Conservation (phyloP, 1,284 basidiomycete genomes). For the Hemileia vastatrix region DNA sequence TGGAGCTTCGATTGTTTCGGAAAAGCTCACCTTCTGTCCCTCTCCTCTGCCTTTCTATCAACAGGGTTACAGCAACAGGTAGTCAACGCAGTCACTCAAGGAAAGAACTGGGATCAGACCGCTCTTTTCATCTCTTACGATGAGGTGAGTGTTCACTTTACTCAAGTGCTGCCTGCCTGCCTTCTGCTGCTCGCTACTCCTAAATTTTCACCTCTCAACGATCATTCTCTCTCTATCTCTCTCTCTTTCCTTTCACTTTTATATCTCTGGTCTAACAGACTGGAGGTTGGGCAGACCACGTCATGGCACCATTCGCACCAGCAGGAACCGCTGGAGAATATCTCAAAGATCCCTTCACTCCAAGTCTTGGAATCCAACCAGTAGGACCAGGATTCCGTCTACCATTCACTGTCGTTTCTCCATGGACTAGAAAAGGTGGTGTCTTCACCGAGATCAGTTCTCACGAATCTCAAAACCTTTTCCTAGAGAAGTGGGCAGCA, state of each 20-base stretch:
- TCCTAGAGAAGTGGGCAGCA: conserved; percentile 36
- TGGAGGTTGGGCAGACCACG: conserved; percentile 37
- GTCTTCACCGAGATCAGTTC: conserved; percentile 34
- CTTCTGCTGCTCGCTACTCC: no score
- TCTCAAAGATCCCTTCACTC: conserved; percentile 32
- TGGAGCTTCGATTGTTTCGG: no score
- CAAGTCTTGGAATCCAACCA: conserved; percentile 23
- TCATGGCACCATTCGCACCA: conserved; percentile 24
- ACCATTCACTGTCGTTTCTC: conserved; percentile 35
- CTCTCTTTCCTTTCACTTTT: neutral
- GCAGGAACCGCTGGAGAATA: conserved; percentile 31
- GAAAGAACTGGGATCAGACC: conserved; percentile 29
- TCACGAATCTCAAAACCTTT: conserved; percentile 36
- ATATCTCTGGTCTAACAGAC: conserved; percentile 22
- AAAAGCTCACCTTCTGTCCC: no score
- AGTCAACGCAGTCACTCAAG: conserved; percentile 32
- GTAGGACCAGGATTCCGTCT: conserved; percentile 38
- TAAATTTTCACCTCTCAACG: neutral
- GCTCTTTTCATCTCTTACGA: conserved; percentile 36
- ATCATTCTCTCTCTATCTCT: no score
- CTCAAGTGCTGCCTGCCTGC: no score
- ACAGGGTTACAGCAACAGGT: conserved; percentile 35
- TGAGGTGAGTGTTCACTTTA: no score
- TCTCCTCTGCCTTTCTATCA: no score
- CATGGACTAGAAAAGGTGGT: conserved; percentile 33